These are phyloP conservation scores for Hemerocallis citrina DNA, from an alignment of 106 monocot species.

Conservation along the genomic window DNA sequence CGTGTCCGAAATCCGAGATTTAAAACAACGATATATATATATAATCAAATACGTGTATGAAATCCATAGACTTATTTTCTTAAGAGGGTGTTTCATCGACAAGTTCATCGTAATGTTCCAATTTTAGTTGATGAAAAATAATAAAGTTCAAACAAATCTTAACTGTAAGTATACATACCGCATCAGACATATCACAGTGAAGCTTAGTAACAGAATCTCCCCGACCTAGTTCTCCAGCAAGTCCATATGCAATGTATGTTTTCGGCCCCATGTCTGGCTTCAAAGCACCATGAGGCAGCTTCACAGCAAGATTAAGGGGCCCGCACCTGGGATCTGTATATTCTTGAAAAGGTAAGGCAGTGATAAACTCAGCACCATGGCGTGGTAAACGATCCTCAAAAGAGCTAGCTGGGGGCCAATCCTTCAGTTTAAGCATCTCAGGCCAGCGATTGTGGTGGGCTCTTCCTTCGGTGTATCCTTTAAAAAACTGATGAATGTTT, in stretches of 20 bases:
- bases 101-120: no score
- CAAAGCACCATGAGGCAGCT: constrained; percentile 47
- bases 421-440: constrained; percentile 94
- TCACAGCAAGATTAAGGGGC: constrained; percentile 68
- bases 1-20: no score
- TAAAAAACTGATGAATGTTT: constrained; percentile 59
- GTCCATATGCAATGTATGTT: constrained; percentile 94
- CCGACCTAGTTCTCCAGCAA: constrained; percentile 59
- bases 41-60: no score
- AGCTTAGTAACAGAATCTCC: constrained; percentile 99
- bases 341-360: constrained; percentile 75
- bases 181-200: constrained; percentile 98
- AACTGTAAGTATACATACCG: constrained; percentile 45
- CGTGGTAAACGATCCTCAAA: constrained; percentile 88
- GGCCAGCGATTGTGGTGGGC: constrained; percentile 47
- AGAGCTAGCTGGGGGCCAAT: constrained; percentile 81
- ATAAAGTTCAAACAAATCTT: no score
- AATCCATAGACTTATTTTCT: no score
- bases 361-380: constrained; percentile 85
- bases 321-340: constrained; percentile 86
- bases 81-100: no score
- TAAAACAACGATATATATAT: no score
- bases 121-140: no score
- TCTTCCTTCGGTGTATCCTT: constrained; percentile 63
- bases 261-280: constrained; percentile 95